Percentiles rank a stretch among this genome's conserved stretches.
Conservation (phyloP, 1,139 yeast genomes). For the Wickerhamomyces sp. region DNA sequence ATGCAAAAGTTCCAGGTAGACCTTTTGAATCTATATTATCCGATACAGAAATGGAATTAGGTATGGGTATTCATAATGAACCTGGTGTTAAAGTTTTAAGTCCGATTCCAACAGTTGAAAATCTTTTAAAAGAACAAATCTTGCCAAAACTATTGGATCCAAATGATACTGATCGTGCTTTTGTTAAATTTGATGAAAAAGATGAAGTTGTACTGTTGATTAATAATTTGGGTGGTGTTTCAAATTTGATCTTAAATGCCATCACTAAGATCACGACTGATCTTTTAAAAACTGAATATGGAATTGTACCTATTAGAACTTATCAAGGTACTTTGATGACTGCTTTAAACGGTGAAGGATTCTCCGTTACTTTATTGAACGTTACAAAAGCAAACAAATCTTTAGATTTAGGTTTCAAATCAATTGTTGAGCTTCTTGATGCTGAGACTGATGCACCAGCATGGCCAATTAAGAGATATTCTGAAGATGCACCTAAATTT, state of each 20-base stretch:
- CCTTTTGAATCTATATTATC: conserved; percentile 48
- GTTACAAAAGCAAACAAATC: conserved; percentile 43
- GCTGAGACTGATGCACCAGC: conserved; percentile 75
- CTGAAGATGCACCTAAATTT: conserved; percentile 25
- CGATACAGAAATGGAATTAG: conserved; percentile 72
- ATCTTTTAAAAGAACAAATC: conserved; percentile 43
- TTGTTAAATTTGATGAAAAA: conserved; percentile 51
- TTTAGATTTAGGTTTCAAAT: conserved; percentile 33
- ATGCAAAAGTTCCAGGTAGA: conserved; percentile 85
- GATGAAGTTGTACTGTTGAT: conserved; percentile 69
- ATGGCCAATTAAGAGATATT: conserved; percentile 47
- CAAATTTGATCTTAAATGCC: conserved; percentile 67
- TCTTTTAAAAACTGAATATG: conserved; percentile 39
- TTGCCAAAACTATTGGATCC: conserved; percentile 50
- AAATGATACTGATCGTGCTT: conserved; percentile 63
- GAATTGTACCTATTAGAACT: conserved; percentile 59
- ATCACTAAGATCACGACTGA: conserved; percentile 48
- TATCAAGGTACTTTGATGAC: conserved; percentile 76
- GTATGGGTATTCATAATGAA: conserved; percentile 95
- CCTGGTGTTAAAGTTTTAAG: conserved; percentile 72
- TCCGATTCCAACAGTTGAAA: conserved; percentile 66
- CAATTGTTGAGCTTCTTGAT: conserved; percentile 50
- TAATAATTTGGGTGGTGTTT: conserved; percentile 84
- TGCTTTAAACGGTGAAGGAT: conserved; percentile 88
- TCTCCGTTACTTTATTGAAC: conserved; percentile 73